These are phyloP conservation scores for Uncinocarpus reesii DNA, from an alignment of 2,329 filamentous ascomycete species.

Conservation along the genomic window DNA sequence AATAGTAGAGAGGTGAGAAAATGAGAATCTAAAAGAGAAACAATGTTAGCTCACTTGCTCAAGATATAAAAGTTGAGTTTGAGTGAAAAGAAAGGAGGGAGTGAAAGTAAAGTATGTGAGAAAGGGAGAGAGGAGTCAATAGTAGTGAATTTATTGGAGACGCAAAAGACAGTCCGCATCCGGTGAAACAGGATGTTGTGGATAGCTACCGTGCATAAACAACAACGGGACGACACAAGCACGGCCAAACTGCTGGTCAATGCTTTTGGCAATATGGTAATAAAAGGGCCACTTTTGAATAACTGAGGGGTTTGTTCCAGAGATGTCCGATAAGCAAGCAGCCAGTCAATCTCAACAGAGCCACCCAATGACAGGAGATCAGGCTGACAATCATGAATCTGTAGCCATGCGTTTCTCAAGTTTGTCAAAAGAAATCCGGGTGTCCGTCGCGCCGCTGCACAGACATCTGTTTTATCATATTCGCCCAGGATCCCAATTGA, in stretches of 20 bases:
- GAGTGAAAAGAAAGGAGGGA: background rate
- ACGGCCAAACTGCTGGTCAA: background rate
- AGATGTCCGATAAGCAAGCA: too few relatives aligned
- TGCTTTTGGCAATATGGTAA: background rate
- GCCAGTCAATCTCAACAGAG: too few relatives aligned
- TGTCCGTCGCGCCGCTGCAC: background rate
- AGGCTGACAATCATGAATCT: background rate
- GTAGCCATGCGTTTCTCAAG: background rate
- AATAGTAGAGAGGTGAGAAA: background rate
- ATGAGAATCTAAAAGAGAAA: background rate
- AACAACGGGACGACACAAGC: background rate
- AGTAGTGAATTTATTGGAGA: slow-evolving; percentile 3
- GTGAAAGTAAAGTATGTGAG: background rate
- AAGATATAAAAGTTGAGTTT: background rate
- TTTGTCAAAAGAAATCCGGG: background rate
- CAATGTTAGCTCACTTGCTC: slow-evolving; percentile 6
- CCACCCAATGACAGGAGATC: too few relatives aligned
- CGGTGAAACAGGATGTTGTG: background rate
- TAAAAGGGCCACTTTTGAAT: background rate
- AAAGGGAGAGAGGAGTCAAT: background rate
- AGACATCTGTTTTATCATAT: background rate
- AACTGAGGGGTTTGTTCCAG: background rate
- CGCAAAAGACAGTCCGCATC: background rate
- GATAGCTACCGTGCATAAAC: background rate
- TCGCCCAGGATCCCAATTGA: background rate